These are phyloP conservation scores for Pyricularia pennisetigena DNA, from an alignment of 2,329 filamentous ascomycete genomes.

Conservation along the genomic window DNA sequence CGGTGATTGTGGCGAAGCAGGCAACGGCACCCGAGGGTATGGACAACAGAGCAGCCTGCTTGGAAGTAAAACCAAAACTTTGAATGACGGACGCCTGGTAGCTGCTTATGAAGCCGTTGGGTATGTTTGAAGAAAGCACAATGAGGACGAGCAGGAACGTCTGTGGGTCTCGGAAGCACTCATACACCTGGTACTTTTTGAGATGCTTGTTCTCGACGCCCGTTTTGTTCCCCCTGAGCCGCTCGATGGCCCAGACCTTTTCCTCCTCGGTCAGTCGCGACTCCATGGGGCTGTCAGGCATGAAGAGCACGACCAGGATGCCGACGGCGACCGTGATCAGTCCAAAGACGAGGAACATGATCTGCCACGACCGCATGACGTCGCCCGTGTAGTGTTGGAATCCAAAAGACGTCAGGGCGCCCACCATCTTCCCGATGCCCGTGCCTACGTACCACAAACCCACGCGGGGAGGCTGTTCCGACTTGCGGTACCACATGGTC, in stretches of 20 bases:
- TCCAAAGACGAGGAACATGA: constrained; percentile 20
- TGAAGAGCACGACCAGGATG: constrained; percentile 16
- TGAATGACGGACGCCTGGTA: constrained; percentile 11
- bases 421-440: not conserved
- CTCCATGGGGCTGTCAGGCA: constrained; percentile 26
- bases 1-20: not conserved
- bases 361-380: constrained; percentile 1
- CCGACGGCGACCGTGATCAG: constrained; percentile 19
- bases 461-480: constrained; percentile 16
- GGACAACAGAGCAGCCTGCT: constrained; percentile 7
- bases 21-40: constrained; percentile 9
- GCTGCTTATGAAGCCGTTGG: constrained; percentile 12
- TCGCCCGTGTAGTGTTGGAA: not conserved
- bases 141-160: constrained; percentile 15
- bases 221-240: constrained; percentile 25
- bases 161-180: constrained; percentile 11
- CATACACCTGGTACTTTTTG: constrained; percentile 10
- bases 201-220: constrained; percentile 16
- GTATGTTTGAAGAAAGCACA: constrained; percentile 10
- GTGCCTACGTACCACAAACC: constrained; percentile 9
- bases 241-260: constrained; percentile 18
- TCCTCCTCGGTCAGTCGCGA: constrained; percentile 20
- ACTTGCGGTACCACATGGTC: constrained; percentile 20
- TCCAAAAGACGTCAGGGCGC: not conserved
- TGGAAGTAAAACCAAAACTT: constrained; percentile 9